Percentiles rank a stretch among this genome's conserved stretches.
Conservation (phyloP, 2,329 filamentous ascomycete species). For the Monilinia polystroma region DNA sequence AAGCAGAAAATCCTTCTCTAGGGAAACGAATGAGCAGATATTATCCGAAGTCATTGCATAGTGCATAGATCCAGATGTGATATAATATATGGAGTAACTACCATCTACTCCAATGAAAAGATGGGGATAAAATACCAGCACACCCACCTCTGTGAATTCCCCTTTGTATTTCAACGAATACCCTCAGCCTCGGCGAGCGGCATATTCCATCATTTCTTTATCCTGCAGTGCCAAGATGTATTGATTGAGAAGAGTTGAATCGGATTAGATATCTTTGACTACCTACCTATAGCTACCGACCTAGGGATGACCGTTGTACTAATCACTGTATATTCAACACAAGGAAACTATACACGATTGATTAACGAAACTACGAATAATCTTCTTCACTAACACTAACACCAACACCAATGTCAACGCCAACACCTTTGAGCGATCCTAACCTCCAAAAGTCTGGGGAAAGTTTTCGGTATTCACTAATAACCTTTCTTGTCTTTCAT, state of each 20-base stretch:
- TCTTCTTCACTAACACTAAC: background rate
- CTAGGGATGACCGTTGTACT: background rate
- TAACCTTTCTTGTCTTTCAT: too few relatives aligned
- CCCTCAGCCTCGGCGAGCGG: slow-evolving; percentile 19
- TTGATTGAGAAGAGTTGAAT: background rate
- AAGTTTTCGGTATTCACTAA: background rate
- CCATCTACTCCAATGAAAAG: background rate
- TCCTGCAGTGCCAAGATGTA: slow-evolving; percentile 18
- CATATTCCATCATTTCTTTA: slow-evolving; percentile 12
- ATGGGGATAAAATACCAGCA: background rate
- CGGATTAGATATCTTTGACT: slow-evolving; percentile 15
- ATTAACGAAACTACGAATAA: background rate
- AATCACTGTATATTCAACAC: too few relatives aligned
- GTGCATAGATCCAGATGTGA: slow-evolving; percentile 7
- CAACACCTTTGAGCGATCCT: background rate
- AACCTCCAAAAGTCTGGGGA: slow-evolving; percentile 2
- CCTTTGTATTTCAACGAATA: slow-evolving; percentile 15
- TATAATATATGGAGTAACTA: background rate
- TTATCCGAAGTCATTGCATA: background rate
- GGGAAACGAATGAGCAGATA: background rate
- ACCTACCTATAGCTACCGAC: background rate
- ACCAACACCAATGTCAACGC: background rate
- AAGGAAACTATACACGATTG: background rate
- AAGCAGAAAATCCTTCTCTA: background rate
- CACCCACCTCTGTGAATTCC: background rate